Percentiles rank a stretch among this genome's conserved stretches.
These are phyloP conservation scores for Trichoderma harzianum DNA, from an alignment of 2,329 filamentous ascomycete genomes.

Conservation along the genomic window DNA sequence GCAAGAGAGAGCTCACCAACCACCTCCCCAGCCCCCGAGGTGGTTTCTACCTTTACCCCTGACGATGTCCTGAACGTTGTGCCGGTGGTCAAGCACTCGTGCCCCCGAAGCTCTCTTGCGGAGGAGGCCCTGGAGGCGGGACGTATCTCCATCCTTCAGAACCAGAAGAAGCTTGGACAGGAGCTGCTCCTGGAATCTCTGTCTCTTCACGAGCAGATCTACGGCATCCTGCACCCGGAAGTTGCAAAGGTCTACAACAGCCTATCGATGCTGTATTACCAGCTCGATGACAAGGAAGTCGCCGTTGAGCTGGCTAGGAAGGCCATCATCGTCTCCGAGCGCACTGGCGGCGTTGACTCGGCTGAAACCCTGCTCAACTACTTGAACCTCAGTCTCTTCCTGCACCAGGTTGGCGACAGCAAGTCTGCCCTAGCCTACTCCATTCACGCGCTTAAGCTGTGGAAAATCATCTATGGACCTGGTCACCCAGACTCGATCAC, in stretches of 20 bases:
- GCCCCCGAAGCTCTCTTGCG: constrained; percentile 82
- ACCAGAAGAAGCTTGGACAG: constrained; percentile 92
- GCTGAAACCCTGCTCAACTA: constrained; percentile 93
- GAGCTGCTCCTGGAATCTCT: constrained; percentile 94
- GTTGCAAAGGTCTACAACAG: constrained; percentile 94
- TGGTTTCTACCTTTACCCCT: constrained; percentile 58
- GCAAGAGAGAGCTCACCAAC: constrained; percentile 52
- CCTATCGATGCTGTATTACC: constrained; percentile 92
- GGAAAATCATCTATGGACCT: constrained; percentile 94
- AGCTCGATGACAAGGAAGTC: constrained; percentile 94
- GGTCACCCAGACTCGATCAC: constrained; percentile 97
- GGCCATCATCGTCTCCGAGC: constrained; percentile 91
- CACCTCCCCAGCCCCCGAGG: constrained; percentile 41
- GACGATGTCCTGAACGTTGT: constrained; percentile 91
- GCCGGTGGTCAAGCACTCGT: constrained; percentile 92
- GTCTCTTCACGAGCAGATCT: constrained; percentile 96
- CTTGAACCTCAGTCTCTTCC: constrained; percentile 89
- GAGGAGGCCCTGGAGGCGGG: constrained; percentile 96
- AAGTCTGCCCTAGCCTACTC: constrained; percentile 83
- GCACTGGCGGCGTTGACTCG: constrained; percentile 89
- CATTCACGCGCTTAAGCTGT: constrained; percentile 87
- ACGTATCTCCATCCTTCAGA: constrained; percentile 91
- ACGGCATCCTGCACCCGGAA: constrained; percentile 94
- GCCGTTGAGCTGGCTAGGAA: constrained; percentile 95
- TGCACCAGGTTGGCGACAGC: constrained; percentile 89